These are phyloP conservation scores for Amanita exitialis DNA, from an alignment of 768 basidiomycete species.

Conservation along the genomic window DNA sequence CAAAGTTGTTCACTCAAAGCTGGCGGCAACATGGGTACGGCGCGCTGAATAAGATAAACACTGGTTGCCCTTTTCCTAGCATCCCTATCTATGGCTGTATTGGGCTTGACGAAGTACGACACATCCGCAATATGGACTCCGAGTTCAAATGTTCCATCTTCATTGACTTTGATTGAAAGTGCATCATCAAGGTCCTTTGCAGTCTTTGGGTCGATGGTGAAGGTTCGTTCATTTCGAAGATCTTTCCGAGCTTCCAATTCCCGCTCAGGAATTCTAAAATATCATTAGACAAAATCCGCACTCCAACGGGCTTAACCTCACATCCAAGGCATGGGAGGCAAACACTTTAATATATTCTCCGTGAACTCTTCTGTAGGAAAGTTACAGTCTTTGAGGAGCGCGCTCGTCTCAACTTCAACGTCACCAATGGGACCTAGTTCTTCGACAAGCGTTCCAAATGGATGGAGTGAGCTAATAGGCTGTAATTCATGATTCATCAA, in stretches of 20 bases:
- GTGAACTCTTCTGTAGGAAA: slow-evolving; percentile 97
- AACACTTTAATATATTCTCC: slow-evolving; percentile 89
- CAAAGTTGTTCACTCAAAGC: slow-evolving; percentile 89
- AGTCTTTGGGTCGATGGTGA: slow-evolving; percentile 85
- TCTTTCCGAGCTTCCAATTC: slow-evolving; percentile 87
- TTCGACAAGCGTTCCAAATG: slow-evolving; percentile 96
- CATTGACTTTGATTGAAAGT: slow-evolving; percentile 77
- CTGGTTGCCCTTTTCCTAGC: slow-evolving; percentile 95
- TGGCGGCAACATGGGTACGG: slow-evolving; percentile 95
- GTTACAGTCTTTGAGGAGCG: slow-evolving; percentile 96
- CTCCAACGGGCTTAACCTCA: slow-evolving; percentile 26
- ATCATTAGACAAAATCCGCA: slow-evolving; percentile 8
- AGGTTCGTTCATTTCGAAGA: slow-evolving; percentile 73
- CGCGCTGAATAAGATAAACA: slow-evolving; percentile 93
- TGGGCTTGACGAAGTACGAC: slow-evolving; percentile 88
- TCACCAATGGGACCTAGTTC: slow-evolving; percentile 98
- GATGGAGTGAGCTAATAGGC: slow-evolving; percentile 95
- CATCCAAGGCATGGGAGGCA: slow-evolving; percentile 95
- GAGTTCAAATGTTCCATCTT: slow-evolving; percentile 87
- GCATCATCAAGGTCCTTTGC: slow-evolving; percentile 96
- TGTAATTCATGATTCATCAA: slow-evolving; percentile 17
- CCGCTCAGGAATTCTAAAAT: slow-evolving; percentile 69
- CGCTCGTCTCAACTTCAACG: slow-evolving; percentile 95
- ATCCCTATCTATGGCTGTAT: slow-evolving; percentile 96
- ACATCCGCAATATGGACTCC: slow-evolving; percentile 97